These are phyloP conservation scores for Fraxinus platypoda DNA, from an alignment of 305 asterid species.

Conservation along the genomic window DNA sequence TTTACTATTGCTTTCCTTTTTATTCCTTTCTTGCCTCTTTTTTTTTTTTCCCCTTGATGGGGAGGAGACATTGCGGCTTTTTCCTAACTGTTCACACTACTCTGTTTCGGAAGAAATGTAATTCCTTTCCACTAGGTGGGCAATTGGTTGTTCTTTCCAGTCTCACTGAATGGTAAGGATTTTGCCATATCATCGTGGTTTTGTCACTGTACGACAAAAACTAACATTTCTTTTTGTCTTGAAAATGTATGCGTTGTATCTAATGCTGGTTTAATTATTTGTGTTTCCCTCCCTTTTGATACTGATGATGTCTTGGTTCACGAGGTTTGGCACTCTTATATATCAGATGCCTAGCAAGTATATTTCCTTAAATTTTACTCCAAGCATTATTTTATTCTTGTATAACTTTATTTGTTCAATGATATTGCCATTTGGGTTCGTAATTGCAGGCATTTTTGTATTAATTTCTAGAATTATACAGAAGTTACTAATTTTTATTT, in stretches of 20 bases:
- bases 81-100: not conserved
- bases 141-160: constrained; percentile 1
- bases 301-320: not conserved
- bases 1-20: not conserved
- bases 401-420: not conserved
- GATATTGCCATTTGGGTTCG: not conserved
- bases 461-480: not conserved
- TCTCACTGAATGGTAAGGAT: not conserved
- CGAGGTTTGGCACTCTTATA: not conserved
- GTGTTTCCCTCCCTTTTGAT: constrained; percentile 7
- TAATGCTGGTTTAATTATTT: not conserved
- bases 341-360: not conserved
- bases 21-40: not conserved
- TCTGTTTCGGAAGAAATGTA: constrained; percentile 3
- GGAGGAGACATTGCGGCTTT: constrained; percentile 14
- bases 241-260: constrained; percentile 10
- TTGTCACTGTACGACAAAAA: not conserved
- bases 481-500: not conserved
- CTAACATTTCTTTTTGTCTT: not conserved
- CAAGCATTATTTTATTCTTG: not conserved
- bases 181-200: not conserved
- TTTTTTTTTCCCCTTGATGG: not conserved
- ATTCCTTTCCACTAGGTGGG: constrained; percentile 2
- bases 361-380: constrained; percentile 9
- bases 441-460: not conserved